A percentile compares a stretch with the other conserved stretches of the same genome.
Conservation (phyloP, 768 basidiomycete species). For the Suillus americanus region DNA sequence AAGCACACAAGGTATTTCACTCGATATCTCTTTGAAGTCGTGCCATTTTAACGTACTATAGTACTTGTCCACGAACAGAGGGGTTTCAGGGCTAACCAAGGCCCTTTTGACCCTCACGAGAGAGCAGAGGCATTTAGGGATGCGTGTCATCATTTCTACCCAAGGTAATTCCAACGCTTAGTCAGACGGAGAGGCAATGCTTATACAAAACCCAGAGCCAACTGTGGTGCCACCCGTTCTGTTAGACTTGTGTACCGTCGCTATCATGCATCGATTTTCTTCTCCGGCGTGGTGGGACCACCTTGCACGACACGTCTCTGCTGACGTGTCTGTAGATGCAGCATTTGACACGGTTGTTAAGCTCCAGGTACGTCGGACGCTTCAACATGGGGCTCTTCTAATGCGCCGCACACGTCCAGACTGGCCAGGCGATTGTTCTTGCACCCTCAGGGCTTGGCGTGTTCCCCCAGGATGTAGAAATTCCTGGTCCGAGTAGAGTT, state of each 20-base stretch:
- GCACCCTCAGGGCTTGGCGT: constrained; percentile 52
- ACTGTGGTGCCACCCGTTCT: constrained; percentile 60
- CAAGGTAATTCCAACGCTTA: constrained; percentile 42
- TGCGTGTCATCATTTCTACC: constrained; percentile 65
- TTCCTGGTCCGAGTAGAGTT: constrained; percentile 14
- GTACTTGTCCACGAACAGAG: constrained; percentile 46
- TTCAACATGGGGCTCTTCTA: background rate
- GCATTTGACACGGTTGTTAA: constrained; percentile 58
- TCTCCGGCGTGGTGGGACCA: constrained; percentile 68
- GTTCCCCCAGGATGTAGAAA: constrained; percentile 16
- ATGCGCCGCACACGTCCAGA: constrained; percentile 34
- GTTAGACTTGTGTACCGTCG: constrained; percentile 55
- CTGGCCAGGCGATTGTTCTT: constrained; percentile 63
- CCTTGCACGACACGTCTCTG: constrained; percentile 56
- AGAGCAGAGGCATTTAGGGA: constrained; percentile 62
- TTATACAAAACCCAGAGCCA: constrained; percentile 42
- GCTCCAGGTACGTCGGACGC: constrained; percentile 43
- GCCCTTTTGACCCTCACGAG: constrained; percentile 52
- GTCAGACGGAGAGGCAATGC: background rate
- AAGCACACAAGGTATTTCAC: constrained; percentile 56
- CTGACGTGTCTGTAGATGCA: constrained; percentile 47
- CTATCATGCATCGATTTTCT: constrained; percentile 62
- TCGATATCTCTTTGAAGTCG: constrained; percentile 5
- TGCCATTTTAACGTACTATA: background rate
- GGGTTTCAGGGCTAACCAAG: constrained; percentile 48